Conservation (phyloP, 2,329 filamentous ascomycete genomes). For the Aspergillus pseudoterreus region DNA sequence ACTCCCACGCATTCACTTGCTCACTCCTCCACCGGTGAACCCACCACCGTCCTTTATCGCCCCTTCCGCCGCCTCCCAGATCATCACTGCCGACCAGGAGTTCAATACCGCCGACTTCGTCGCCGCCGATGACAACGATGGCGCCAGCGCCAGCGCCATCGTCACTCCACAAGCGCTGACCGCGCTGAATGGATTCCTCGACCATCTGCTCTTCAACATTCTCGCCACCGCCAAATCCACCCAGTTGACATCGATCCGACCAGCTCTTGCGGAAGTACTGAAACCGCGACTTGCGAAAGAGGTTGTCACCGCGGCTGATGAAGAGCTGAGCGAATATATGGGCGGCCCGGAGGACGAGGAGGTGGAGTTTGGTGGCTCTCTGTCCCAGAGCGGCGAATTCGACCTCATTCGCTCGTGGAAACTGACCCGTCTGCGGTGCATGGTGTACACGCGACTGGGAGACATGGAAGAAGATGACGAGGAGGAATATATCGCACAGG, state of each 20-base stretch:
- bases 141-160: slow-evolving; percentile 63
- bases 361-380: slow-evolving; percentile 53
- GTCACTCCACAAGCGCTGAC: slow-evolving; percentile 70
- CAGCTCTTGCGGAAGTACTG: slow-evolving; percentile 79
- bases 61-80: slow-evolving; percentile 80
- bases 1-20: slow-evolving; percentile 37
- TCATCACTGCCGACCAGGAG: slow-evolving; percentile 84
- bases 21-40: slow-evolving; percentile 67
- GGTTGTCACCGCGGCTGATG: slow-evolving; percentile 76
- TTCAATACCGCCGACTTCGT: slow-evolving; percentile 67
- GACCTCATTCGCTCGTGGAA: slow-evolving; percentile 95
- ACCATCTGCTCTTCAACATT: slow-evolving; percentile 88
- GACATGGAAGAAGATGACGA: slow-evolving; percentile 98
- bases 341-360: slow-evolving; percentile 76
- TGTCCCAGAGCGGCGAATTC: slow-evolving; percentile 61
- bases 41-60: slow-evolving; percentile 87
- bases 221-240: slow-evolving; percentile 78
- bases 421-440: slow-evolving; percentile 84
- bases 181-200: slow-evolving; percentile 86
- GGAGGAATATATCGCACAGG: slow-evolving; percentile 79
- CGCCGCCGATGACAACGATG: slow-evolving; percentile 64
- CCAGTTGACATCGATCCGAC: slow-evolving; percentile 67
- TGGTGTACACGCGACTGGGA: slow-evolving; percentile 96
- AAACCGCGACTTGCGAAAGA: slow-evolving; percentile 86
- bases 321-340: slow-evolving; percentile 83